Evolutionary conservation across 805 yeast genomes (phyloP).

Genomic region (Alloascoidea africana): DNA sequence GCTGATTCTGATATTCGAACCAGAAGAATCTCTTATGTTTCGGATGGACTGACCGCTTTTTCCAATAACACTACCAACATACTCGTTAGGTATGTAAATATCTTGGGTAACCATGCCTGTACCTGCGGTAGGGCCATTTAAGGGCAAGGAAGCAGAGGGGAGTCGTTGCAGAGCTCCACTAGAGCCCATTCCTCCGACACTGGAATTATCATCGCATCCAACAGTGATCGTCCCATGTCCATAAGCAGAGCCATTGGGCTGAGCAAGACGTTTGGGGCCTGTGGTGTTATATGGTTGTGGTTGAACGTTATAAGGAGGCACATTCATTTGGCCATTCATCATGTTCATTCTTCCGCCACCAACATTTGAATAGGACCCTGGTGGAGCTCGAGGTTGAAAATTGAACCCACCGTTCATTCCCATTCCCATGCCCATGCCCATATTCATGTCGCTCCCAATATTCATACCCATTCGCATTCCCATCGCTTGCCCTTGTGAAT

Average conservation of each 20-base stretch:
- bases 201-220: slow-evolving; percentile 2
- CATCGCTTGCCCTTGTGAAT: slow-evolving; percentile 12
- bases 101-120: slow-evolving; percentile 54
- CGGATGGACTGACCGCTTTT: slow-evolving; percentile 68
- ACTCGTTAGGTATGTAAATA: slow-evolving; percentile 52
- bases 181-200: slow-evolving; percentile 7
- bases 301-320: slow-evolving; percentile 6
- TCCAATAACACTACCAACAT: slow-evolving; percentile 70
- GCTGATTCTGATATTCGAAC: slow-evolving; percentile 56
- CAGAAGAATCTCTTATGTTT: slow-evolving; percentile 55
- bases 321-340: slow-evolving; percentile 6
- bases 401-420: neutral
- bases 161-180: slow-evolving; percentile 5
- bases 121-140: slow-evolving; percentile 34
- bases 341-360: neutral
- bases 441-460: neutral
- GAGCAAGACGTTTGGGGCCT: slow-evolving; percentile 7
- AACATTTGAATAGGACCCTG: slow-evolving; percentile 7
- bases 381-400: neutral
- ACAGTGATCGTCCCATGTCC: slow-evolving; percentile 3
- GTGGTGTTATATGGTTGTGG: neutral
- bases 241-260: slow-evolving; percentile 4
- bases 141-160: neutral
- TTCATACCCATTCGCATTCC: slow-evolving; percentile 3
- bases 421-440: slow-evolving; percentile 1